These are phyloP conservation scores for Didymosphaeria variabile DNA, from an alignment of 2,329 filamentous ascomycete genomes.

Conservation along the genomic window DNA sequence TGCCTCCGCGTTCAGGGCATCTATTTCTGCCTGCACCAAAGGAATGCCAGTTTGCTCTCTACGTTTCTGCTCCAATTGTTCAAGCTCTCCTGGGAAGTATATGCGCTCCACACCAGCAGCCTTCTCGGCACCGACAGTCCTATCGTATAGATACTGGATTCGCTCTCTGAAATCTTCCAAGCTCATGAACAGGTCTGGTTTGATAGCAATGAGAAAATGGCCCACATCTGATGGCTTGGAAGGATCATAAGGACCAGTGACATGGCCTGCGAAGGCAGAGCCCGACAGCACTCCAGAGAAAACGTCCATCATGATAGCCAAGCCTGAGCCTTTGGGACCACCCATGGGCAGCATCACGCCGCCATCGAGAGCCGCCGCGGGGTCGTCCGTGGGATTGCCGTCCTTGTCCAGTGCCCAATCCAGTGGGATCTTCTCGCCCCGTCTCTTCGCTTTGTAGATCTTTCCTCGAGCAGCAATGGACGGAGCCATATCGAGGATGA, in stretches of 20 bases:
- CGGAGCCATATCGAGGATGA: conserved; percentile 80
- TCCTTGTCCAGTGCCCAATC: conserved; percentile 81
- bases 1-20: conserved; percentile 61
- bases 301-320: conserved; percentile 89
- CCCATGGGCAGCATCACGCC: conserved; percentile 85
- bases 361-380: conserved; percentile 69
- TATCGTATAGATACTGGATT: conserved; percentile 66
- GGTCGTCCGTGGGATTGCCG: conserved; percentile 75
- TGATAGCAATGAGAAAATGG: conserved; percentile 72
- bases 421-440: conserved; percentile 73
- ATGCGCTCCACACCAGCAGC: conserved; percentile 64
- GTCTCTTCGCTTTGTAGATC: conserved; percentile 73
- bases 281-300: conserved; percentile 83
- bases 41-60: conserved; percentile 58
- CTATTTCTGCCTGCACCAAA: conserved; percentile 58
- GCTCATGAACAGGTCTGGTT: conserved; percentile 77
- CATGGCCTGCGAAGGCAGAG: conserved; percentile 79
- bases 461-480: conserved; percentile 75
- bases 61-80: conserved; percentile 58
- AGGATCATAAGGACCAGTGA: conserved; percentile 79
- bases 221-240: conserved; percentile 74
- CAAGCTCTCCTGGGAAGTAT: conserved; percentile 67
- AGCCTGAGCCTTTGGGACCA: conserved; percentile 79
- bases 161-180: conserved; percentile 73
- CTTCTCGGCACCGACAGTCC: conserved; percentile 63